Evolutionary conservation across 257 asterid species (phyloP), one percentile per base, ranked within the genome.

Genomic region (Solanum acaule): DNA sequence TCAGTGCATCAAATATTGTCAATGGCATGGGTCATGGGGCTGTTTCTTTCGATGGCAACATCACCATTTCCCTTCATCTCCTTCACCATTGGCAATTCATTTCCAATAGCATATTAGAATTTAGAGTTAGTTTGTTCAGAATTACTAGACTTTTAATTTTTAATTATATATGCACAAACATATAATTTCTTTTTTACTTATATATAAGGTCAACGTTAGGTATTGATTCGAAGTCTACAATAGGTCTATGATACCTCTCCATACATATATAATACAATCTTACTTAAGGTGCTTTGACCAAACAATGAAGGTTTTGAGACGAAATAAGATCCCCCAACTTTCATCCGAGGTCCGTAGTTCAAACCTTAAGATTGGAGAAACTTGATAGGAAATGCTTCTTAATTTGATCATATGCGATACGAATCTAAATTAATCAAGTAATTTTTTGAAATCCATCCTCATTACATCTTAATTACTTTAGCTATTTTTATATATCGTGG

Each of bases 11-110:
- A 38, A 40, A 38, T 25, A 27, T n/a, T 37, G 83, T 23, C 49
- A 20, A 79, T 83, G 87, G 78, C 42, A 33, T n/a, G 61, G 61
- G 22, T 12, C n/a, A 52, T 75, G 49, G 73, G 46, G 22, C 29
- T 87, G 49, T 87, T 79, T 79, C 65, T 65, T 76, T 67, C 83
- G 89, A 68, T 61, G 38, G 83, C 63, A 79, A 31, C 83, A 81
- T 12, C 40, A 42, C 83, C 65, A 71, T 63, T 67, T 22, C 20
- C 40, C 33, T 29, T 31, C 25, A 44, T 22, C 46, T 13, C 33
- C 56, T 34, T 87, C 76, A 23, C 27, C 86, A 79, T 16, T 31
- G 33, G 61, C 68, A 67, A 44, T 46, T 33, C 12, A 23, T 78
- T 67, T n/a, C 22, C 22, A 49, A 49, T 46, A 14, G 59, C 59